Base-by-base conservation (phyloP, 2,329 filamentous ascomycete species). In the Pochonia chlamydosporia region DNA sequence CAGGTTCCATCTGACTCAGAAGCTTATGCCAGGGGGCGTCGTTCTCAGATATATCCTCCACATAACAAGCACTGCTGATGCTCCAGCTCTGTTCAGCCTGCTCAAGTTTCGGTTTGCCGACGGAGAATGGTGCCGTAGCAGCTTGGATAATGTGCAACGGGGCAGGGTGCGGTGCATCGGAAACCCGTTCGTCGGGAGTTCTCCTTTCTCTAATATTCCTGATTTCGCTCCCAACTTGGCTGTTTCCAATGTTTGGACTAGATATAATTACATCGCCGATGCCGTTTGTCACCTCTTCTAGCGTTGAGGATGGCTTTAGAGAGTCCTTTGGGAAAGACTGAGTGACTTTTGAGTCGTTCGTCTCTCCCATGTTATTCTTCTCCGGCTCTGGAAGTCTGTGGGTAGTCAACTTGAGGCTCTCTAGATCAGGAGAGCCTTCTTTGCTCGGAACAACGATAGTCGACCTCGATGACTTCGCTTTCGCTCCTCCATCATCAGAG, bases 101-200 rank as follows among this genome's bases (percentile, higher is more conserved):
- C 33, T 20, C 25, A 21, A 28, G 18, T 42, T n/a, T 18, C 25
- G n/a, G 25, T 8, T 36, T n/a, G 18, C 18, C 21, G 24, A 13
- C 18, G 5, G 36, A 24, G 6, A 20, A 39, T 33, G 11, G 9
- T 24, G 23, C 20, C 16, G 28, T 28, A 6, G 39, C 39, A 21
- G n/a, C 43, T 16, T 21, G 39, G 30, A 49, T 49, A 7, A 40
- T 26, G 13, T 45, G 21, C 18, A 46, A 30, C 14, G 43, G 47
- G 28, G 2, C 21, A 18, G 13, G 26, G 10, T 10, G 14, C 13
- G 24, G 25, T 3, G 4, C 14, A 16, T 30, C 23, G 13, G 35
- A 28, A 31, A 26, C n/a, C 11, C 10, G n/a, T n/a, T n/a, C n/a
- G n/a, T n/a, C n/a, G n/a, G n/a, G n/a, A n/a, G n/a, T n/a, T n/a